phyloP scores from a whole-genome alignment of 176 grass and related monocot genomes.

The Oryza coarctata region DNA sequence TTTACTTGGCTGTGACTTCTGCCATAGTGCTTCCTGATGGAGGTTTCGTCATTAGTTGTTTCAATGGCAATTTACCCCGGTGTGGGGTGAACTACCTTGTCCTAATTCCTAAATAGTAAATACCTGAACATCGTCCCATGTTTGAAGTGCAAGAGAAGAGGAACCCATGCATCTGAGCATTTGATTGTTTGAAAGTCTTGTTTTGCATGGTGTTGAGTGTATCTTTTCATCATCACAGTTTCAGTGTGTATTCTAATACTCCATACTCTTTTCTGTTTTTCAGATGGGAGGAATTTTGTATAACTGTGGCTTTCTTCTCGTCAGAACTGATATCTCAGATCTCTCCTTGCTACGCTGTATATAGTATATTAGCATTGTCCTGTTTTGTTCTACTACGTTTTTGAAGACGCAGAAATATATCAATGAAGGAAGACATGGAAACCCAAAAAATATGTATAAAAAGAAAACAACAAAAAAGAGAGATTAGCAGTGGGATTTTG shows the following conservation, averaged over 20 bases:
- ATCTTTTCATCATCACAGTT: not conserved
- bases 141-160: too few species aligned
- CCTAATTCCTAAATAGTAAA: too few species aligned
- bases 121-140: too few species aligned
- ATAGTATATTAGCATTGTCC: slow-evolving; percentile 30
- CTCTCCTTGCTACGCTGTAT: slow-evolving; percentile 27
- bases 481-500: slow-evolving; percentile 44
- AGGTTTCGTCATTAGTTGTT: too few species aligned
- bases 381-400: slow-evolving; percentile 24
- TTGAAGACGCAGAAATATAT: slow-evolving; percentile 31
- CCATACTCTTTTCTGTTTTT: slow-evolving; percentile 26
- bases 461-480: slow-evolving; percentile 12
- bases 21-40: not conserved
- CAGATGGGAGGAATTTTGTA: slow-evolving; percentile 66
- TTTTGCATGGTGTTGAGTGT: too few species aligned
- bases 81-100: too few species aligned
- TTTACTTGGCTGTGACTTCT: not conserved
- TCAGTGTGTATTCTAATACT: slow-evolving; percentile 19
- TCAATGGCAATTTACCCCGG: too few species aligned
- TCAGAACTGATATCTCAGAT: slow-evolving; percentile 41
- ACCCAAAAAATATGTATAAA: slow-evolving; percentile 22
- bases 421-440: slow-evolving; percentile 56
- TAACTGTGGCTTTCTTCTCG: slow-evolving; percentile 59
- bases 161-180: too few species aligned
- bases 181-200: too few species aligned